A percentile compares a stretch with the other conserved stretches of the same genome.
Evolutionary conservation across 2,329 filamentous ascomycete genomes (phyloP).

Genomic region (Cytospora piceicola): DNA sequence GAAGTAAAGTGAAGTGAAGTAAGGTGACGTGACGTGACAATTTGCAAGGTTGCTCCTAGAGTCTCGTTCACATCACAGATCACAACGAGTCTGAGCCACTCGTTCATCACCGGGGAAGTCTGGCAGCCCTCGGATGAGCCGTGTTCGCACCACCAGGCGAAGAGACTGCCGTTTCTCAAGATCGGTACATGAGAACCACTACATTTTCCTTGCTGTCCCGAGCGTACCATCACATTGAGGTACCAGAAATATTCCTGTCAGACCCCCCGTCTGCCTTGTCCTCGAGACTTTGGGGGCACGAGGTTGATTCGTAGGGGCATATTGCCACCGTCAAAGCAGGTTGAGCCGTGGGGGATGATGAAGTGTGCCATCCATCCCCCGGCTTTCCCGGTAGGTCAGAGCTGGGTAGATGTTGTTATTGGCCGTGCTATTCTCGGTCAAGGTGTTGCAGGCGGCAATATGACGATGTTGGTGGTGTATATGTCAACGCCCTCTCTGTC

Average conservation of each 20-base stretch:
- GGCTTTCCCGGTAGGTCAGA: not conserved
- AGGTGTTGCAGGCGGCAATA: constrained; percentile 22
- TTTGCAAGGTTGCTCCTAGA: not conserved
- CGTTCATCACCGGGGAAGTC: too few relatives aligned
- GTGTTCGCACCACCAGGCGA: too few relatives aligned
- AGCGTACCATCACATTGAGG: too few relatives aligned
- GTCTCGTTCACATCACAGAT: not conserved
- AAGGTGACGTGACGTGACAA: not conserved
- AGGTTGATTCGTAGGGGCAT: not conserved
- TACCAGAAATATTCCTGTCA: too few relatives aligned
- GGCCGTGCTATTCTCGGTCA: not conserved
- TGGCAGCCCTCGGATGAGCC: too few relatives aligned
- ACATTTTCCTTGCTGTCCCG: too few relatives aligned
- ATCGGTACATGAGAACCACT: too few relatives aligned
- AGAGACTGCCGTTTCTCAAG: too few relatives aligned
- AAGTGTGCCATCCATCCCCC: not conserved
- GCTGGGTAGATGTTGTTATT: constrained; percentile 1
- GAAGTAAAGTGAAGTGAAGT: too few relatives aligned
- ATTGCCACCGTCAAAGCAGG: not conserved
- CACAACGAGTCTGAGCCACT: too few relatives aligned
- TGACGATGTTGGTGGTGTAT: constrained; percentile 10
- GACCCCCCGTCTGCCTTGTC: too few relatives aligned
- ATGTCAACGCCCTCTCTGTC: constrained; percentile 13
- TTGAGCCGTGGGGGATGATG: not conserved
- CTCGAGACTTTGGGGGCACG: not conserved